Base-by-base conservation (phyloP, 1,139 yeast genomes). In the Diutina neorugosa region DNA sequence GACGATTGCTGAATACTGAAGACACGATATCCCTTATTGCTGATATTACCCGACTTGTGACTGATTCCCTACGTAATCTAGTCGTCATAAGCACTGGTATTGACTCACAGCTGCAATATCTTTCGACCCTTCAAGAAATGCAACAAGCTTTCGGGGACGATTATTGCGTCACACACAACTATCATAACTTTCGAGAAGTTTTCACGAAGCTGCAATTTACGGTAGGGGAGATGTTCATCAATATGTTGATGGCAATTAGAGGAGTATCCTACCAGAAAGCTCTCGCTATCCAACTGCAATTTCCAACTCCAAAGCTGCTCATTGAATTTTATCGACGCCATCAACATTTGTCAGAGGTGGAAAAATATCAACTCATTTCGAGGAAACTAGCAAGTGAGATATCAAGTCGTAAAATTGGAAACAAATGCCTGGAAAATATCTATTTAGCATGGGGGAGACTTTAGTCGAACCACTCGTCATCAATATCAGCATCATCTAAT, bases 241-340 rank as follows among this genome's bases (percentile, higher is more conserved):
- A 80, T 51, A 82, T 89, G 84, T 73, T 94, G 25, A 81, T 90
- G 86, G 76, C 91, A 1, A 76, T 86, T 1, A 76, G 80, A 55
- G 98, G 98, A 0, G 74, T 93, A 0, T 81, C 96, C 0, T 69
- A 89, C 48, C 97, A 91, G 57, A 88, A 86, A 63, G 98, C 98
- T 0, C 64, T 82, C 11, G 80, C 81, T 3, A 81, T 94, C 8
- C 98, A 91, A 65, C 70, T 66, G 51, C 64, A 72, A 49, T 89
- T 76, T 60, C 76, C 78, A 6, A 87, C 96, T 0, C 96, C 96
- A 0, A 67, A 69, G 42, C 62, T 60, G 23, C 69, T 89, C 20
- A 60, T 81, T 4, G 70, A 71, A 27, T 72, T 56, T 53, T 72
- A 63, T 57, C 27, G 42, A 14, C 5, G 12, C 3, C 5, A 44